phyloP scores from a whole-genome alignment of 2,329 filamentous ascomycete genomes.

The Sclerotiophoma versabilis region DNA sequence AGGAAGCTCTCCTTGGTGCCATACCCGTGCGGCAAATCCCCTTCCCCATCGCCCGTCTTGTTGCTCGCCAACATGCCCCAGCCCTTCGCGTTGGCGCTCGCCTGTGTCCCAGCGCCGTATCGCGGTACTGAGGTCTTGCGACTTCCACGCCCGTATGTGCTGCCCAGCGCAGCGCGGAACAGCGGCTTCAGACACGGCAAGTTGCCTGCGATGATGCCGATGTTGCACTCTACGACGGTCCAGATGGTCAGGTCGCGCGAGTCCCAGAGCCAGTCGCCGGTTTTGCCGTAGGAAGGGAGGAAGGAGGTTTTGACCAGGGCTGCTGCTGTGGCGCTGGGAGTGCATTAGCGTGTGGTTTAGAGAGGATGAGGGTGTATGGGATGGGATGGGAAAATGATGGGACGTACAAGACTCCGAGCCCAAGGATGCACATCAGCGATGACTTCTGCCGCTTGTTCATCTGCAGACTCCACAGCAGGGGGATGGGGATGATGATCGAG shows the following conservation, averaged over 20 bases:
- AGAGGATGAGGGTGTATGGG: background rate
- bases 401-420: conserved; percentile 52
- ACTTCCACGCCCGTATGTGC: conserved; percentile 36
- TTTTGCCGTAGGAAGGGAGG: conserved; percentile 46
- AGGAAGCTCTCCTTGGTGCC: conserved; percentile 8
- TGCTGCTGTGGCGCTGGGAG: conserved; percentile 46
- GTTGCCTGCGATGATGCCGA: conserved; percentile 54
- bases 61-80: conserved; percentile 16
- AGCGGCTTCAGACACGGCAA: conserved; percentile 54
- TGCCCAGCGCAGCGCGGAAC: conserved; percentile 47
- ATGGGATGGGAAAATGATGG: background rate
- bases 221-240: conserved; percentile 54
- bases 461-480: conserved; percentile 41
- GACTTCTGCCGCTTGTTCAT: conserved; percentile 53
- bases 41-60: background rate
- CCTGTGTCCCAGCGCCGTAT: conserved; percentile 27
- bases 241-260: conserved; percentile 57
- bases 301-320: conserved; percentile 51
- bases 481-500: conserved; percentile 49
- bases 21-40: background rate
- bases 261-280: conserved; percentile 51
- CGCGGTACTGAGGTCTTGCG: conserved; percentile 19
- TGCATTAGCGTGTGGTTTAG: no score
- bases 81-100: conserved; percentile 12
- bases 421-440: conserved; percentile 53